Evolutionary conservation across 2,329 filamentous ascomycete species (phyloP), one percentile per base, ranked within the genome.

Genomic region (Venturia asperata): DNA sequence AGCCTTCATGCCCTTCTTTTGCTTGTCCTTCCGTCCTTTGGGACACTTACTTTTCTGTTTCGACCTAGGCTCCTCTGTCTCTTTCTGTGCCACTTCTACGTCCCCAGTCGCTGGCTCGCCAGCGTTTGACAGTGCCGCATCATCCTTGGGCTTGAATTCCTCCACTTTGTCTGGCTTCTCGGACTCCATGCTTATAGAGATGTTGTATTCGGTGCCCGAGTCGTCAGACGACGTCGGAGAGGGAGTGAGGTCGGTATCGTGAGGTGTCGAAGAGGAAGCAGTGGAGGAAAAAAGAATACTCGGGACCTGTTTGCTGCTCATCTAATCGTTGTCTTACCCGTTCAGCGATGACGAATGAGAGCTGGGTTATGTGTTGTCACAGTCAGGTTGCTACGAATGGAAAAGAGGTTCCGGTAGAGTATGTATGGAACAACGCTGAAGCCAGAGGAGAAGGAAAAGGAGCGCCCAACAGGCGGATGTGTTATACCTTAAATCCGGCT

Each of bases 201-300:
- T 58, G 41, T 64, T 64, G 21, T 65, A 41, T 15, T 65, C 65
- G 61, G 67, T 66, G 60, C 67, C 64, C 21, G 68, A 66, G 42
- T 68, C 67, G 61, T 69, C 68, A 45, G 71, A 71, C 34, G 71
- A 68, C 30, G 71, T 70, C 13, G 70, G 70, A 15, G 70, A 66
- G 39, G 71, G 70, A 27, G 70, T 72, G 45, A 64, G 41, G 52
- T 56, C 21, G 65, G 62, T 43, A 24, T 62, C 27, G 41, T 52
- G 62, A 34, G 24, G 62, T 47, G 30, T 63, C 9, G 62, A 34
- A n/a, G 43, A 39, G 24, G 42, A 15, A 10, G 62, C 52, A 27
- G 24, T 63, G n/a, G 62, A 49, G 43, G 60, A 42, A 39, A 24
- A 27, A 61, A 19, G 1, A 27, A 41, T 34, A 61, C 60, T 34